Percentiles rank a stretch among this genome's conserved stretches.
Evolutionary conservation across 805 yeast genomes (phyloP).

Genomic region (Candida jianshihensis): DNA sequence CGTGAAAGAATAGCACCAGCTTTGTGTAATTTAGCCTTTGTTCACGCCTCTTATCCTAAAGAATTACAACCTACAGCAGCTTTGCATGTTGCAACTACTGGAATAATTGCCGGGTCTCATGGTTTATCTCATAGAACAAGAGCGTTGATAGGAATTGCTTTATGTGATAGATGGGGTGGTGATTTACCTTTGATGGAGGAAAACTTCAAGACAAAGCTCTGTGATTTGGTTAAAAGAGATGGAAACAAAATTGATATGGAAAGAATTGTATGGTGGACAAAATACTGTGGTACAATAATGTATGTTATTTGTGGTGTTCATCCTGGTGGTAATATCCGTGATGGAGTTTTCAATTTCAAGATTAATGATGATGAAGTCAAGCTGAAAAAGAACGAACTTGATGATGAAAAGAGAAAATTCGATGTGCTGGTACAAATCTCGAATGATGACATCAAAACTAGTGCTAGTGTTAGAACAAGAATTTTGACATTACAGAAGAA

Average conservation of each 20-base stretch:
- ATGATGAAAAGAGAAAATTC: slow-evolving; percentile 28
- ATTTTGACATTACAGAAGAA: slow-evolving; percentile 54
- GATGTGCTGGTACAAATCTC: slow-evolving; percentile 37
- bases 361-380: slow-evolving; percentile 25
- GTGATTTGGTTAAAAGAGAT: slow-evolving; percentile 41
- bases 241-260: slow-evolving; percentile 36
- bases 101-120: slow-evolving; percentile 68
- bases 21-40: slow-evolving; percentile 65
- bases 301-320: slow-evolving; percentile 74
- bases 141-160: slow-evolving; percentile 64
- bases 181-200: slow-evolving; percentile 56
- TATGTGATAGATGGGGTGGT: slow-evolving; percentile 80
- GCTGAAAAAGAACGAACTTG: slow-evolving; percentile 20
- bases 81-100: slow-evolving; percentile 63
- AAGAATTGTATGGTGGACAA: slow-evolving; percentile 62
- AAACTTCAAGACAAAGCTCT: slow-evolving; percentile 37
- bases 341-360: slow-evolving; percentile 44
- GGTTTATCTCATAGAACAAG: slow-evolving; percentile 68
- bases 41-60: slow-evolving; percentile 70
- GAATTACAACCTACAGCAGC: slow-evolving; percentile 74
- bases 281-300: slow-evolving; percentile 66
- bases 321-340: slow-evolving; percentile 74
- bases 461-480: slow-evolving; percentile 52
- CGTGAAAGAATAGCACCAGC: slow-evolving; percentile 59
- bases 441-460: slow-evolving; percentile 49